Percentiles rank a stretch among this genome's conserved stretches.
Conservation (phyloP, 805 yeast genomes). For the Candida manassasensis region DNA sequence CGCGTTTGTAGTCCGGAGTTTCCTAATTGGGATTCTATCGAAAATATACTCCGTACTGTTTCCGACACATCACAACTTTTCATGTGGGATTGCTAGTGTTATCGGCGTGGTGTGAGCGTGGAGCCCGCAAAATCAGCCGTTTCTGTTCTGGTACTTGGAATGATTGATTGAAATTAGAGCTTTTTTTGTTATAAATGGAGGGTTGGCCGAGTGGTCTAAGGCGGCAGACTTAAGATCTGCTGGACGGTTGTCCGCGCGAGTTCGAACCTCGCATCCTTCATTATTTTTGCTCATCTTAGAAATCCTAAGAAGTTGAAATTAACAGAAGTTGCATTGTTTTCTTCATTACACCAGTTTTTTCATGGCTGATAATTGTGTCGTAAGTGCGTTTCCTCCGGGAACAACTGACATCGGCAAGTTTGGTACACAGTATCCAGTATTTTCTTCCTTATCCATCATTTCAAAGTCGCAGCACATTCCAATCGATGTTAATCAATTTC, state of each 20-base stretch:
- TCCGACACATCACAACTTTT: no score
- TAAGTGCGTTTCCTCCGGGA: background rate
- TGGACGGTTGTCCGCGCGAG: slow-evolving; percentile 50
- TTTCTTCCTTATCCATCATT: background rate
- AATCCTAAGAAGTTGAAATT: background rate
- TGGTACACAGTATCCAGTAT: background rate
- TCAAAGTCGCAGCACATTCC: background rate
- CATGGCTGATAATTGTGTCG: background rate
- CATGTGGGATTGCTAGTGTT: no score
- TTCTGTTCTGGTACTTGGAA: no score
- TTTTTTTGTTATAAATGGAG: slow-evolving; percentile 25
- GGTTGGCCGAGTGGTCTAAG: slow-evolving; percentile 53
- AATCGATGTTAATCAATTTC: background rate
- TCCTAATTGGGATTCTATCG: no score
- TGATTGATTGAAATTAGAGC: no score
- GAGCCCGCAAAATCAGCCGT: no score
- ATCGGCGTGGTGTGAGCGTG: no score
- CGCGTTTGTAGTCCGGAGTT: no score
- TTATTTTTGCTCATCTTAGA: slow-evolving; percentile 21
- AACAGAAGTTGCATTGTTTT: background rate
- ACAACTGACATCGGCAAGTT: background rate
- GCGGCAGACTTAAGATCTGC: slow-evolving; percentile 49
- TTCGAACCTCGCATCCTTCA: slow-evolving; percentile 52
- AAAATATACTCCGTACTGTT: no score
- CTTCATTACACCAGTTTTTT: background rate